These are phyloP conservation scores for Cyclotella cryptica DNA, from an alignment of 108 stramenopile species.

Conservation along the genomic window DNA sequence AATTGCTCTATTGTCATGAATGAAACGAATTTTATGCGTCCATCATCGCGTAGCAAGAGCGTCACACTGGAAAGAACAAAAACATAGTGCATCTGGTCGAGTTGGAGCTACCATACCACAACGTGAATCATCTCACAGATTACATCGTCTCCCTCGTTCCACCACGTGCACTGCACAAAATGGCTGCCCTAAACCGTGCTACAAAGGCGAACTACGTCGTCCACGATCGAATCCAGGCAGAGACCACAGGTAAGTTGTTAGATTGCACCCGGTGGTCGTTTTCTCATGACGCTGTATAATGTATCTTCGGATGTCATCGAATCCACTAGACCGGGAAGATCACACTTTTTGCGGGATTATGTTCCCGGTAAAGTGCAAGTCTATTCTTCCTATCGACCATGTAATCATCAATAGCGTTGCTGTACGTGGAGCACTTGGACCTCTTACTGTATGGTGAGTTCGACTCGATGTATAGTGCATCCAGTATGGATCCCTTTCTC, in stretches of 20 bases:
- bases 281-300: background rate
- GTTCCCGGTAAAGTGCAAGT: slow-evolving; percentile 87
- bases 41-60: no score
- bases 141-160: no score
- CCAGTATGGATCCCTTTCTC: background rate
- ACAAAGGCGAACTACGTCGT: slow-evolving; percentile 81
- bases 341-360: slow-evolving; percentile 92
- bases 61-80: no score
- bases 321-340: slow-evolving; percentile 82
- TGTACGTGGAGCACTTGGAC: slow-evolving; percentile 75
- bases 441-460: slow-evolving; percentile 78
- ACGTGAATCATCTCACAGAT: no score
- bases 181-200: slow-evolving; percentile 83
- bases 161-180: slow-evolving; percentile 8
- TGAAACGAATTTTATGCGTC: no score
- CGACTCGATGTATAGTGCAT: background rate
- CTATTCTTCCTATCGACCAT: slow-evolving; percentile 74
- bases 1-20: no score
- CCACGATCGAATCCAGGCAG: slow-evolving; percentile 77
- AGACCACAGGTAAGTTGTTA: slow-evolving; percentile 65
- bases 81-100: no score
- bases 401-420: slow-evolving; percentile 73
- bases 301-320: slow-evolving; percentile 5
- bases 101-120: no score
- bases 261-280: background rate